Base-by-base conservation (phyloP, 768 basidiomycete genomes). In the Russula abietina region DNA sequence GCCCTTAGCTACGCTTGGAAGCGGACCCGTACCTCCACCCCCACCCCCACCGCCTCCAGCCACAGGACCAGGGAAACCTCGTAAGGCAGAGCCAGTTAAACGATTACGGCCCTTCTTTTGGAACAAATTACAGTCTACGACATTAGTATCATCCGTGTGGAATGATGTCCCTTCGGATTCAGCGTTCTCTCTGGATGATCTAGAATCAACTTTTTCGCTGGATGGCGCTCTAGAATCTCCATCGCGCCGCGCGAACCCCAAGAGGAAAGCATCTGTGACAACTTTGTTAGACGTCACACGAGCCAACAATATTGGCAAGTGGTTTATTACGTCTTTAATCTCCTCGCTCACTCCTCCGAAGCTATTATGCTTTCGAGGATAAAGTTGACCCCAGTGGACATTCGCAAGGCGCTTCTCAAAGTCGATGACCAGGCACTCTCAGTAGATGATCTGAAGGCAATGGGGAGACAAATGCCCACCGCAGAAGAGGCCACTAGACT, bases 101-200 rank as follows among this genome's bases (percentile, higher is more conserved):
- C 80, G 81, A 52, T 71, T 91, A 56, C 88, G 89, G 72, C 90
- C 94, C 2, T 93, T 97, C 77, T 93, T 93, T 72, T 96, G 94
- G 93, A 88, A 85, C 66, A 95, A 96, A 68, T 65, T 94, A 5
- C 75, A 79, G n/a, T 71, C 70, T 14, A 67, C 77, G 8, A 70
- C 75, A 6, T 67, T 80, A 4, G 64, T 67, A 3, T 69, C 79
- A 8, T 89, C 89, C 1, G 79, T 98, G 11, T 98, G 92, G 91
- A 79, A 77, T 55, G 86, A 89, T 32, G 63, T 83, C 11, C 69
- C 74, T 4, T n/a, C 71, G 0, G 69, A 73, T 14, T 65, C 80
- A 0, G 64, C 76, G 4, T 77, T 93, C 50, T 79, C 85, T 59
- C 71, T 93, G 67, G 78, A 79, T 4, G 93, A 93, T 69, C 75